Base-by-base conservation (phyloP, 768 basidiomycete genomes). In the Tylopilus felleus region DNA sequence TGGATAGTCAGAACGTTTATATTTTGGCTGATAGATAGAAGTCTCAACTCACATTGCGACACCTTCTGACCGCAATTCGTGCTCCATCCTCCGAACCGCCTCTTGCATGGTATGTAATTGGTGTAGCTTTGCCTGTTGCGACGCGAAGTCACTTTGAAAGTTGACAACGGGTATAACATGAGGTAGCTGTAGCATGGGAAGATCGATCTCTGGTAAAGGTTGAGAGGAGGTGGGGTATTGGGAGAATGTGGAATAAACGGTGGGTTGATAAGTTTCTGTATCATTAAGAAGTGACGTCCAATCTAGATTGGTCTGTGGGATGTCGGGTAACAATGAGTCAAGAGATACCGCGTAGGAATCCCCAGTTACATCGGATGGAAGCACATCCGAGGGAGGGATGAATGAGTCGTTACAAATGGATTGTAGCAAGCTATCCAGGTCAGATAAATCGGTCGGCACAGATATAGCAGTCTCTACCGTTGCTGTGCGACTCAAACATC, bases 41-140 rank as follows among this genome's bases (percentile, higher is more conserved):
- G 1, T 2, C 28, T 21, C 8, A 9, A 12, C 56, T 63, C 52
- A 62, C 52, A 47, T 23, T 21, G 53, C 35, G 19, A 67, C 16
- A 31, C 63, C 58, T 38, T 67, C 63, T 12, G 52, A 62, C 2
- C 58, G 52, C 23, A 75, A 56, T 47, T 75, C 74, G 8, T 60
- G 54, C 16, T 74, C 70, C 42, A 75, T 63, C 55, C 52, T 65
- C n/a, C 66, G 60, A 6, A 71, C 61, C 8, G 61, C 70, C 35
- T 74, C 71, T 53, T 72, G 70, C 63, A 76, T 68, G 23, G 57
- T 61, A 17, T 63, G 63, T 5, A 52, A 51, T 47, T 49, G 68
- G n/a, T 52, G 40, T 10, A 68, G 28, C 29, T 64, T 68, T 23
- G 42, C 54, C 23, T 58, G 55, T 36, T 51, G 60, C 13, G 46